These are phyloP conservation scores for Cercospora berteroae DNA, from an alignment of 2,329 filamentous ascomycete genomes.

Conservation along the genomic window DNA sequence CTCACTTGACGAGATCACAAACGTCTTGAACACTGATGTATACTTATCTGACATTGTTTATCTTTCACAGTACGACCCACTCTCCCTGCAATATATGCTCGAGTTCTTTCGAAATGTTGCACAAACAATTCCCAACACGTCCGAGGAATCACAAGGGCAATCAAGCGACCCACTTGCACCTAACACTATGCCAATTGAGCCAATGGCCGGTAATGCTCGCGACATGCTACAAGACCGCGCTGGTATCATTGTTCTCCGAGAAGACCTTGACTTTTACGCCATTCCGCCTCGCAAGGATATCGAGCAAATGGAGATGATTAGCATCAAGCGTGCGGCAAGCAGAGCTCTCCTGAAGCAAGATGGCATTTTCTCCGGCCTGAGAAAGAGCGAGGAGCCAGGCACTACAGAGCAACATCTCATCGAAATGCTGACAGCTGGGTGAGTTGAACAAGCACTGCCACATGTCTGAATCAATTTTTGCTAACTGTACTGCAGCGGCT, in stretches of 20 bases:
- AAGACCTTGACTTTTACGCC: slow-evolving; percentile 96
- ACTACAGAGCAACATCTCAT: slow-evolving; percentile 98
- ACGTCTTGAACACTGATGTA: slow-evolving; percentile 47
- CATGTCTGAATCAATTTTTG: not conserved
- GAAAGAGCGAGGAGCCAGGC: slow-evolving; percentile 91
- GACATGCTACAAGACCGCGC: slow-evolving; percentile 83
- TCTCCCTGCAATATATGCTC: slow-evolving; percentile 96
- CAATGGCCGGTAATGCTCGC: slow-evolving; percentile 60
- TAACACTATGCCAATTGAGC: slow-evolving; percentile 68
- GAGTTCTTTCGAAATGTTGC: slow-evolving; percentile 97
- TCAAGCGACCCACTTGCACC: slow-evolving; percentile 48
- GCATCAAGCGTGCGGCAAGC: slow-evolving; percentile 89
- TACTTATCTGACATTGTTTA: slow-evolving; percentile 58
- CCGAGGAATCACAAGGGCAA: slow-evolving; percentile 49
- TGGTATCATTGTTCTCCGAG: slow-evolving; percentile 92
- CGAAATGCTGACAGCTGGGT: slow-evolving; percentile 99
- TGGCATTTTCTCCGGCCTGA: slow-evolving; percentile 92
- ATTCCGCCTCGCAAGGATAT: slow-evolving; percentile 87
- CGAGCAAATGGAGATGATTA: slow-evolving; percentile 84
- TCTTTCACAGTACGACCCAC: slow-evolving; percentile 81
- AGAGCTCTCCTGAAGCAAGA: slow-evolving; percentile 82
- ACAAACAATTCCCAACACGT: slow-evolving; percentile 85
- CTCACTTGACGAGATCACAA: slow-evolving; percentile 41
- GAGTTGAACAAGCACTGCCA: slow-evolving; percentile 39
- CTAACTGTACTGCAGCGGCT: slow-evolving; percentile 62